Conservation (phyloP, 768 basidiomycete genomes). For the Termitomyces heimii region DNA sequence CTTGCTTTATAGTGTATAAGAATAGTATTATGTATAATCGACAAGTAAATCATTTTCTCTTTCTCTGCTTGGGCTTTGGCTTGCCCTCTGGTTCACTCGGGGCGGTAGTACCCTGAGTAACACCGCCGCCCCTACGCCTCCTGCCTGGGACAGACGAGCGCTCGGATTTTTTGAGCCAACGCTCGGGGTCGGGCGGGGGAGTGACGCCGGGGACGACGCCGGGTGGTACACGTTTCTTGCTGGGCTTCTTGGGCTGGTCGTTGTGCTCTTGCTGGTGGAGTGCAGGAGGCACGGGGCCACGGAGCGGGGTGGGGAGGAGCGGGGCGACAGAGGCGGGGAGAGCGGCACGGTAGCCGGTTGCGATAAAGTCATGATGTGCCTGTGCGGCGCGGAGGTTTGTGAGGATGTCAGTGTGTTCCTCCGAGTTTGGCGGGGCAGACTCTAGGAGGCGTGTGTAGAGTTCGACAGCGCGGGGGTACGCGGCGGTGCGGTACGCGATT, state of each 20-base stretch:
- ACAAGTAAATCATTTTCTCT: too few relatives aligned
- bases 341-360: slow-evolving; percentile 53
- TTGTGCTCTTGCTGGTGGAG: slow-evolving; percentile 9
- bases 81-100: background rate
- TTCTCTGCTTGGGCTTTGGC: background rate
- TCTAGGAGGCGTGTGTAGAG: slow-evolving; percentile 80
- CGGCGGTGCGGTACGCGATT: slow-evolving; percentile 71
- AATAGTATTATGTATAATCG: too few relatives aligned
- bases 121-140: slow-evolving; percentile 33
- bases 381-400: slow-evolving; percentile 83
- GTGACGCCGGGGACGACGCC: slow-evolving; percentile 78
- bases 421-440: slow-evolving; percentile 68
- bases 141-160: slow-evolving; percentile 51
- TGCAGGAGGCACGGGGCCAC: background rate
- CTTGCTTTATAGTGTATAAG: too few relatives aligned
- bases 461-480: slow-evolving; percentile 67
- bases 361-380: slow-evolving; percentile 80
- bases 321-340: slow-evolving; percentile 39
- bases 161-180: slow-evolving; percentile 87
- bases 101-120: slow-evolving; percentile 53
- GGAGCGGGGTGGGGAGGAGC: too few relatives aligned
- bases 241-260: slow-evolving; percentile 36
- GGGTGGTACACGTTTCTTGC: slow-evolving; percentile 63
- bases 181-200: slow-evolving; percentile 78
- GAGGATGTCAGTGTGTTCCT: slow-evolving; percentile 83